These are phyloP conservation scores for Glutinoglossum americanum DNA, from an alignment of 495 filamentous ascomycete species.

Conservation along the genomic window DNA sequence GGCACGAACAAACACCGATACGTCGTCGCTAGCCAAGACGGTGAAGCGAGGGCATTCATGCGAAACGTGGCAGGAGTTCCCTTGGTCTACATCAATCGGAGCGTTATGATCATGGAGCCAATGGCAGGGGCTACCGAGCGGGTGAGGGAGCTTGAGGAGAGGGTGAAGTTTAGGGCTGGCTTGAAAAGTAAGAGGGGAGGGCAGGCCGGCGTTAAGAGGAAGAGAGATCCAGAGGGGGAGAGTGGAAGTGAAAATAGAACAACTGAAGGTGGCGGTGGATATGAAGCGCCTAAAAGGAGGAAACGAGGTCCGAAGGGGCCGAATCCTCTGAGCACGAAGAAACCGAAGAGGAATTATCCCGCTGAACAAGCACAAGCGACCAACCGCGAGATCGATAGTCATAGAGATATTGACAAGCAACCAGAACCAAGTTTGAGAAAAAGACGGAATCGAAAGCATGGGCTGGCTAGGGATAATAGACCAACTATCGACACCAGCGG, in stretches of 20 bases:
- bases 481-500: not conserved
- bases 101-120: constrained; percentile 79
- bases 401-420: not conserved
- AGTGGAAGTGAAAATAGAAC: constrained; percentile 13
- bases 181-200: constrained; percentile 31
- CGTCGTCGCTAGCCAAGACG: constrained; percentile 58
- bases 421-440: not conserved
- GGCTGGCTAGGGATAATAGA: not conserved
- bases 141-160: constrained; percentile 45
- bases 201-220: constrained; percentile 23
- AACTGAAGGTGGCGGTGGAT: constrained; percentile 10
- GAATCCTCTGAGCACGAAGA: constrained; percentile 81
- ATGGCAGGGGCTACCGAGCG: constrained; percentile 45
- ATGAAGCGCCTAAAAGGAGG: constrained; percentile 28
- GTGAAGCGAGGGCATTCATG: constrained; percentile 30
- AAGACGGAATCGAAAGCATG: not conserved
- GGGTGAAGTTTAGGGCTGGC: constrained; percentile 51
- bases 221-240: constrained; percentile 21
- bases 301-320: constrained; percentile 57
- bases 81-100: constrained; percentile 60
- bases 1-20: constrained; percentile 77
- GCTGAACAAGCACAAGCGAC: not conserved
- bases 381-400: not conserved
- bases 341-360: constrained; percentile 35
- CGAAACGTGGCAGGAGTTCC: constrained; percentile 51